Percentiles rank a stretch among this genome's conserved stretches.
Conservation (phyloP, 768 basidiomycete species). For the Serendipita sp. region DNA sequence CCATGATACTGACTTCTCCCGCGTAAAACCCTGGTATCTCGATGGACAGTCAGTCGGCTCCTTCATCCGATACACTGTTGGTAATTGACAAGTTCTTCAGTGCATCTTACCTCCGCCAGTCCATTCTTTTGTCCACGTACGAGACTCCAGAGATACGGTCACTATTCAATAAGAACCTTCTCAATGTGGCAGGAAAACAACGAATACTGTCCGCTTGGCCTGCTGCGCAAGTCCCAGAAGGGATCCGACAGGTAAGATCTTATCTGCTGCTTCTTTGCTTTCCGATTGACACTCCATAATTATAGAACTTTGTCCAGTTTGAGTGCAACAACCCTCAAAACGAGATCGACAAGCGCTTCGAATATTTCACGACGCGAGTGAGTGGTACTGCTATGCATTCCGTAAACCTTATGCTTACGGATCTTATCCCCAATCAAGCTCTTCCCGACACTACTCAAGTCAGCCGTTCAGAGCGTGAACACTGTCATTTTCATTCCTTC, state of each 20-base stretch:
- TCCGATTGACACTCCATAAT: slow-evolving; percentile 5
- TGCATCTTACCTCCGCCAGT: slow-evolving; percentile 75
- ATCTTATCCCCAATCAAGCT: slow-evolving; percentile 43
- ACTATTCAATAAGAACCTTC: slow-evolving; percentile 57
- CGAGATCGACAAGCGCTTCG: slow-evolving; percentile 77
- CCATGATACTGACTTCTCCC: slow-evolving; percentile 86
- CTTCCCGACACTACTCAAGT: slow-evolving; percentile 70
- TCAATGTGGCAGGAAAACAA: slow-evolving; percentile 76
- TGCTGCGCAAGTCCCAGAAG: slow-evolving; percentile 65
- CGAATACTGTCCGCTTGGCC: slow-evolving; percentile 51
- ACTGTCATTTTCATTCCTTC: slow-evolving; percentile 84
- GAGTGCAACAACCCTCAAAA: slow-evolving; percentile 54
- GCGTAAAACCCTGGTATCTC: slow-evolving; percentile 96
- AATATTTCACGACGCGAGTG: slow-evolving; percentile 76
- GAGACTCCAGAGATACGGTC: slow-evolving; percentile 80
- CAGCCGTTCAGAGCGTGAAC: slow-evolving; percentile 82
- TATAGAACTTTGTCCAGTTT: slow-evolving; percentile 63
- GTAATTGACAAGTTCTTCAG: slow-evolving; percentile 25
- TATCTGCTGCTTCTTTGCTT: neutral
- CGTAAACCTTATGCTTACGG: too few species aligned
- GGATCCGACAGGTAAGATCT: slow-evolving; percentile 57
- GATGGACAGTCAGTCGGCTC: slow-evolving; percentile 66
- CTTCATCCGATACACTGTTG: neutral
- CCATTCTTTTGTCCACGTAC: slow-evolving; percentile 70
- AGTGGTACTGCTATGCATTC: too few species aligned